Evolutionary conservation across 768 basidiomycete genomes (phyloP).

Genomic region (Lactarius akahatsu): DNA sequence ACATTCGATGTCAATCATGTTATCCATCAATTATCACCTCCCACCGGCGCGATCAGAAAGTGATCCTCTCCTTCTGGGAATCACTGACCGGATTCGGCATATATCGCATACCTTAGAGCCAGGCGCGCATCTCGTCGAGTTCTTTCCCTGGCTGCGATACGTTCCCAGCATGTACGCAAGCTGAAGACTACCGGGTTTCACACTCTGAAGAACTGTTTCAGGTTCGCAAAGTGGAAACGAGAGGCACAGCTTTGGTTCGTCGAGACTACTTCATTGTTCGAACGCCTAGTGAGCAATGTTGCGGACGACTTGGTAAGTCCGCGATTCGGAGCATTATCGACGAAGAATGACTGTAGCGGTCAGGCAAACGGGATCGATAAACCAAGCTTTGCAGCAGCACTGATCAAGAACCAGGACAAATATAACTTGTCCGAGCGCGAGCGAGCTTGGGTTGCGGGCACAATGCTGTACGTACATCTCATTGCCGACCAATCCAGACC

Average conservation of each 20-base stretch:
- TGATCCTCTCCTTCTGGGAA: not conserved
- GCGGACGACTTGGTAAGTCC: too few relatives aligned
- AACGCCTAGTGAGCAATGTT: too few relatives aligned
- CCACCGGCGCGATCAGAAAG: conserved; percentile 19
- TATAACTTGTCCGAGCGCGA: conserved; percentile 17
- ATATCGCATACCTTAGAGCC: not conserved
- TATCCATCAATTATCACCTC: conserved; percentile 25
- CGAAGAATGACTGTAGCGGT: too few relatives aligned
- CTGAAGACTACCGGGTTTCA: not conserved
- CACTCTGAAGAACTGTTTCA: too few relatives aligned
- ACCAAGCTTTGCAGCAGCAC: conserved; percentile 8
- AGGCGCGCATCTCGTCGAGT: not conserved
- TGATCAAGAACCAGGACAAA: conserved; percentile 12
- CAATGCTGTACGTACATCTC: conserved; percentile 20
- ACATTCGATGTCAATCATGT: conserved; percentile 30
- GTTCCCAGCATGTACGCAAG: not conserved
- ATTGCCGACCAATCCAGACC: not conserved
- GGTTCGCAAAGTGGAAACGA: too few relatives aligned
- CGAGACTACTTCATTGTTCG: too few relatives aligned
- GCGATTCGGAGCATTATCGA: too few relatives aligned
- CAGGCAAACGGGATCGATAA: conserved; percentile 10
- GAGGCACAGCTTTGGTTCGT: too few relatives aligned
- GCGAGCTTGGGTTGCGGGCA: conserved; percentile 24
- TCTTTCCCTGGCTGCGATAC: not conserved
- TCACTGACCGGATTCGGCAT: not conserved